Base-by-base conservation (phyloP, 2,329 filamentous ascomycete genomes). In the Phialophora expanda region DNA sequence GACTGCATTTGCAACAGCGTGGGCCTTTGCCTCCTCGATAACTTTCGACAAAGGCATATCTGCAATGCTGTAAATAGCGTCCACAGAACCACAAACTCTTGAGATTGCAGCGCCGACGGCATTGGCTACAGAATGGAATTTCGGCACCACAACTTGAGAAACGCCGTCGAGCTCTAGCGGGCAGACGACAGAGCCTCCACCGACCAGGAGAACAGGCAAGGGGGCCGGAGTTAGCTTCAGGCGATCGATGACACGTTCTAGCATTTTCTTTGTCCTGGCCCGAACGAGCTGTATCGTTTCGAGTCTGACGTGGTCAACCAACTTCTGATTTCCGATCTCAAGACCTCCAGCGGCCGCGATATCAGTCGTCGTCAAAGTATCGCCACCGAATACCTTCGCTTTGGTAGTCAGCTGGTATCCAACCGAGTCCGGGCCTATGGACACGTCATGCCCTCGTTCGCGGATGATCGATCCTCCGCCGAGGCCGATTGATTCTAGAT, bases 51-150 rank as follows among this genome's bases (percentile, higher is more conserved):
- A 62, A 4, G 64, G 7, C 30, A 30, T 30, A 30, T 30, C 30
- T 30, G 30, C 8, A 30, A 30, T 66, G 41, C 64, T 61, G 7
- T 61, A 44, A 3, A 69, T 58, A 7, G 54, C 65, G 48, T 69
- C 66, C n/a, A 69, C 64, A 7, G 60, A 24, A 32, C 64, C 66
- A 17, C 61, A 87, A 1, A 89, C 85, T 46, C 85, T 78, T 1
- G 86, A 85, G 64, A 86, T 87, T 0, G 87, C 87, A 8, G 87
- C 87, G 1, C 87, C 87, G 9, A 89, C 86, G 0, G 87, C 87
- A 71, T 89, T 89, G 8, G 87, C 87, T 1, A 89, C 85, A 62
- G 83, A 84, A 44, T 84, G 78, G 55, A 65, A 61, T 14, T 81
- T 79, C 0, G 86, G 8, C 79, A 77, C 77, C 7, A 84, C 81